Evolutionary conservation across 257 asterid species (phyloP), one percentile per base, ranked within the genome.

Genomic region (Lavandula angustifolia): DNA sequence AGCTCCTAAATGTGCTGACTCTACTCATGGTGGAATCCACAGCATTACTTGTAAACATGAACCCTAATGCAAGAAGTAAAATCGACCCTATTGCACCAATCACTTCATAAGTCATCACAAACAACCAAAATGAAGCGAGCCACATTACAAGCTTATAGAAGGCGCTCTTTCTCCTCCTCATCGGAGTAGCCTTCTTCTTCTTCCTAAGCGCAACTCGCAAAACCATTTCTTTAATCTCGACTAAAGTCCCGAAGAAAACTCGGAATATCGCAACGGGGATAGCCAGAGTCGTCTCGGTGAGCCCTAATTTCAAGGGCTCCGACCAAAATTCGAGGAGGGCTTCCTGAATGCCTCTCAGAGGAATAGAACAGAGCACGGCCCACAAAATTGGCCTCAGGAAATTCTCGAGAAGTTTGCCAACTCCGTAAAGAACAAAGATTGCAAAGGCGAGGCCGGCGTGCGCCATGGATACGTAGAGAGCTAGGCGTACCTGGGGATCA

Each of bases 391-490:
- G 95, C 55, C 97, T 66, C 48, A 87, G 48, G 73, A 90, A 94
- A 75, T 87, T 88, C 63, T 89, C 89, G 4, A 94, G 90, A 57
- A 94, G 87, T 60, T 82, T 90, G 54, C 81, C 82, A 31, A 94
- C 88, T 7, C 84, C 96, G 62, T 77, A 94, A 12, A 94, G 80
- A 32, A 83, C 66, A 54, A 90, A 80, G 34, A 90, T 62, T 8
- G 82, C 60, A 70, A 94, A 78, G 18, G 89, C 95, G 12, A 94
- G 74, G 3, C 95, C 96, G 10, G 91, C 95, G 71, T 94, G 97
- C 16, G 99, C 99, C 97, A 94, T 87, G 76, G 99, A 83, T 78
- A 90, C 90, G 82, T 84, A 94, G 62, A 94, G 81, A 40, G 99
- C 95, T 32, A 94, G 85, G 68, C 99, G 85, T 56, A 90, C 96